Percentiles rank a stretch among this genome's conserved stretches.
phyloP scores from a whole-genome alignment of 495 filamentous ascomycete genomes.

The Penicillium bovifimosum region DNA sequence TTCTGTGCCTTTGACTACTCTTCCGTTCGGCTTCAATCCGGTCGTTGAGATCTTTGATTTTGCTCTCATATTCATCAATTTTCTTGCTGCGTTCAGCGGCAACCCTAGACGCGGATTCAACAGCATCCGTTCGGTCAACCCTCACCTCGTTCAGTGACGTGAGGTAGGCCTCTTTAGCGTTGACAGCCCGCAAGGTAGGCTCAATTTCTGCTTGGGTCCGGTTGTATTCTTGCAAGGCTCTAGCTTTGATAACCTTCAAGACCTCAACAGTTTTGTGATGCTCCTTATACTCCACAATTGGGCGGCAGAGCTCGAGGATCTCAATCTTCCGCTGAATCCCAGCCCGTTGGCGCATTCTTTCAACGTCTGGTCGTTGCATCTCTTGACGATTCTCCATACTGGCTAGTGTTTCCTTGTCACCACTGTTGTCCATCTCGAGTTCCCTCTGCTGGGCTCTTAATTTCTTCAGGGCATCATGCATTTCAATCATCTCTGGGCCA shows the following conservation, averaged over 20 bases:
- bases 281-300: slow-evolving; percentile 57
- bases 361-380: slow-evolving; percentile 73
- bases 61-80: slow-evolving; percentile 48
- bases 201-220: slow-evolving; percentile 55
- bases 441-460: slow-evolving; percentile 65
- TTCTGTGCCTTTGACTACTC: slow-evolving; percentile 42
- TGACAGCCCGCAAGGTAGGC: slow-evolving; percentile 62
- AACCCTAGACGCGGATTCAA: slow-evolving; percentile 46
- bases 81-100: slow-evolving; percentile 46
- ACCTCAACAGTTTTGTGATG: slow-evolving; percentile 28
- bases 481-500: slow-evolving; percentile 68
- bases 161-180: slow-evolving; percentile 59
- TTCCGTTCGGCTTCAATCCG: slow-evolving; percentile 55
- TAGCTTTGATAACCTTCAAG: slow-evolving; percentile 42
- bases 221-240: slow-evolving; percentile 46
- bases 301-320: slow-evolving; percentile 58
- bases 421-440: slow-evolving; percentile 51
- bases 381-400: slow-evolving; percentile 70
- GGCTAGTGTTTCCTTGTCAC: slow-evolving; percentile 54
- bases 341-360: slow-evolving; percentile 71
- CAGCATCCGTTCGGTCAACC: slow-evolving; percentile 42
- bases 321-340: slow-evolving; percentile 60
- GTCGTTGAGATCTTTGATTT: slow-evolving; percentile 49
- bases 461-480: slow-evolving; percentile 68
- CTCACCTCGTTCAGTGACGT: slow-evolving; percentile 44